phyloP scores from a whole-genome alignment of 2,329 filamentous ascomycete species.

The Aspergillus sp. region DNA sequence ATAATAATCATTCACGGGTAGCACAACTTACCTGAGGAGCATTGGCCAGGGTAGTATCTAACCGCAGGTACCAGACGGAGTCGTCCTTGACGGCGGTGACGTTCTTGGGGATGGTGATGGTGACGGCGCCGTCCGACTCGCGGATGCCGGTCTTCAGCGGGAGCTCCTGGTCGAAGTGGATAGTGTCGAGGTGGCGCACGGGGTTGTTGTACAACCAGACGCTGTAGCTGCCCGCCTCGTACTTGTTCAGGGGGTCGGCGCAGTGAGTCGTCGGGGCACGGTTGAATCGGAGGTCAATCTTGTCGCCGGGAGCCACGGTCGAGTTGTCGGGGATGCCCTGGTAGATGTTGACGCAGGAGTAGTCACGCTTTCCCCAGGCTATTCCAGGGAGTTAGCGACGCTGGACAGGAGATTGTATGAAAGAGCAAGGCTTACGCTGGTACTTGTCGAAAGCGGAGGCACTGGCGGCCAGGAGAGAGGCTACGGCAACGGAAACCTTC shows the following conservation, averaged over 20 bases:
- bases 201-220: constrained; percentile 34
- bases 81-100: constrained; percentile 26
- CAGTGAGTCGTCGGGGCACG: constrained; percentile 28
- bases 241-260: constrained; percentile 19
- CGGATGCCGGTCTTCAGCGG: constrained; percentile 21
- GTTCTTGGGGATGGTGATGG: constrained; percentile 25
- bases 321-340: constrained; percentile 34
- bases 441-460: constrained; percentile 33
- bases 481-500: constrained; percentile 29
- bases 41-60: constrained; percentile 20
- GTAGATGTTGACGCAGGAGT: constrained; percentile 32
- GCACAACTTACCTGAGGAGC: constrained; percentile 29
- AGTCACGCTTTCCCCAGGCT: constrained; percentile 38
- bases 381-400: not conserved
- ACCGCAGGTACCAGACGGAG: constrained; percentile 30
- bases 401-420: not conserved
- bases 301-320: constrained; percentile 24
- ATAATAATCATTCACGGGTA: not conserved
- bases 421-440: constrained; percentile 19
- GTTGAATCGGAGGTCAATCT: constrained; percentile 29
- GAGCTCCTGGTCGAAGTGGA: constrained; percentile 21
- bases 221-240: constrained; percentile 23
- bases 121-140: constrained; percentile 18
- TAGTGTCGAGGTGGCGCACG: constrained; percentile 19
- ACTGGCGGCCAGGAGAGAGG: constrained; percentile 25